Evolutionary conservation across 2,329 filamentous ascomycete genomes (phyloP).

Genomic region (Aspergillus amoenus): DNA sequence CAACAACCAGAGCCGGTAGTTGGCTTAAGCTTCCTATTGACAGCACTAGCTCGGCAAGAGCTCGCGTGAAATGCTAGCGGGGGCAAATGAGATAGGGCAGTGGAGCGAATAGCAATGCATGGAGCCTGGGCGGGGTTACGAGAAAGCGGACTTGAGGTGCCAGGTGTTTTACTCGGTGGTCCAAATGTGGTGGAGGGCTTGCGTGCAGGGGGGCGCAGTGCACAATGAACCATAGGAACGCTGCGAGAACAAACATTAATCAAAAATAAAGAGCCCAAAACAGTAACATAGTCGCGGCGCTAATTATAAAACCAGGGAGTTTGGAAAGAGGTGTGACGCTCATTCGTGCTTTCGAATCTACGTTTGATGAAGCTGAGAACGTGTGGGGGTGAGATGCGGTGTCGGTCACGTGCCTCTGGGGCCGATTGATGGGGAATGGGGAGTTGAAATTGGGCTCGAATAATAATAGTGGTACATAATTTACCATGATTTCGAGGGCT

Average conservation of each 20-base stretch:
- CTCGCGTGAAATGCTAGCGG: conserved; percentile 7
- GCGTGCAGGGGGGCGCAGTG: not conserved
- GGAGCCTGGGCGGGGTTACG: not conserved
- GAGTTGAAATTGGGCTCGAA: not conserved
- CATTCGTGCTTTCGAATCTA: conserved; percentile 1
- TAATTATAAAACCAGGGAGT: conserved; percentile 1
- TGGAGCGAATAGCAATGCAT: conserved; percentile 13
- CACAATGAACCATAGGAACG: not conserved
- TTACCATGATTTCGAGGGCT: not conserved
- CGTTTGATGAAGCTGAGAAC: conserved; percentile 12
- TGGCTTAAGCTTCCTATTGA: conserved; percentile 18
- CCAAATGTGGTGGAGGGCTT: conserved; percentile 7
- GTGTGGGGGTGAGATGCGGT: conserved; percentile 9
- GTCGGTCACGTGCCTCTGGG: conserved; percentile 4
- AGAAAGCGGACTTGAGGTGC: conserved; percentile 2
- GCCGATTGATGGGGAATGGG: not conserved
- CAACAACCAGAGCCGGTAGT: conserved; percentile 18
- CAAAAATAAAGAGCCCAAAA: conserved; percentile 1
- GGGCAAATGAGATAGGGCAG: conserved; percentile 2
- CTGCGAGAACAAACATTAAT: not conserved
- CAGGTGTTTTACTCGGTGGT: not conserved
- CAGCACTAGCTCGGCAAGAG: conserved; percentile 1
- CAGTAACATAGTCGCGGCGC: conserved; percentile 2
- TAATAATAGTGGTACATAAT: not conserved
- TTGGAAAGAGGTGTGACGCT: not conserved